Base-by-base conservation (phyloP, 164 flowering plant genomes). In the Kingdonia uniflora region DNA sequence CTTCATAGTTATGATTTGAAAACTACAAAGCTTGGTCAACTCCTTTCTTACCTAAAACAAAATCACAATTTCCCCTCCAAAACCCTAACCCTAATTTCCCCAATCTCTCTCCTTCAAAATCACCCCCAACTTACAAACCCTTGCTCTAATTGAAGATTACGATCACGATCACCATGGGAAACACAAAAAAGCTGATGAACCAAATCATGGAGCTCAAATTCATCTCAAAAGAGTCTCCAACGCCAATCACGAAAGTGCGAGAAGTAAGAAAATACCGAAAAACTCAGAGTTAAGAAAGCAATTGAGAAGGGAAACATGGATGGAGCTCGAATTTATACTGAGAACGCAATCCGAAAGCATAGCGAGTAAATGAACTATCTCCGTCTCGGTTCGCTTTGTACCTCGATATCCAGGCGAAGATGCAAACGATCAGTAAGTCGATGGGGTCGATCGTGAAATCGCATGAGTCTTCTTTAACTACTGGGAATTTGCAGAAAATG, bases 131-230 rank as follows among this genome's bases (percentile, higher is more conserved):
- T n/a, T n/a, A n/a, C n/a, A n/a, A n/a, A n/a, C n/a, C n/a, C n/a
- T n/a, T n/a, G n/a, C n/a, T n/a, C n/a, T n/a, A n/a, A n/a, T n/a
- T n/a, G n/a, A n/a, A n/a, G n/a, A n/a, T n/a, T n/a, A n/a, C 19
- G 45, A 42, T 42, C 21, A 17, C 2, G 22, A 44, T 44, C 58
- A 60, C 52, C n/a, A n/a, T n/a, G n/a, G n/a, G n/a, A n/a, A n/a
- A n/a, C n/a, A n/a, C n/a, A n/a, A n/a, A n/a, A n/a, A 60, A 54
- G 53, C 53, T 60, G 6, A 53, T 60, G 64, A 60, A 60, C 35
- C 64, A 60, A 29, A 60, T 60, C 52, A 60, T 60, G 64, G 64
- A 60, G 23, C 47, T 60, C 19, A 60, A 60, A 25, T 53, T 60
- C 52, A 60, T 58, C 4, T 46, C 64, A n/a, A 11, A 60, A 60